Conservation (phyloP, 345 rosid species). For the Anastatica hierochuntica region DNA sequence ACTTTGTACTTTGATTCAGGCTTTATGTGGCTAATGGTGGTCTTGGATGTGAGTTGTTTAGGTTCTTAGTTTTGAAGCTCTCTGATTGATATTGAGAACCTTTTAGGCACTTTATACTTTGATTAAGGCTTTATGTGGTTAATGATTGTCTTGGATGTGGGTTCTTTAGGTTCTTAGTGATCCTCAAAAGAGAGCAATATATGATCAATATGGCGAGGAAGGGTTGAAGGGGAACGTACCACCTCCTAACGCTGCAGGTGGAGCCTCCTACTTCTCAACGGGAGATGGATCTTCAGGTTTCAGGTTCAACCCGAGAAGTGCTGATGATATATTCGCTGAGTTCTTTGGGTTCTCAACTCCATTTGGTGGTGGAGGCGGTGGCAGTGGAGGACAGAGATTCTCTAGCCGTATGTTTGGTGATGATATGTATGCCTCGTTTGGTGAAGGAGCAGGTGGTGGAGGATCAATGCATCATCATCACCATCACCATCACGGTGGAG, state of each 20-base stretch:
- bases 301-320: slow-evolving; percentile 54
- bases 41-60: too few relatives aligned
- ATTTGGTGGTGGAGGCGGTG: slow-evolving; percentile 34
- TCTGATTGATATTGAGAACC: too few relatives aligned
- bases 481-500: slow-evolving; percentile 20
- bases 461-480: slow-evolving; percentile 32
- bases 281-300: slow-evolving; percentile 60
- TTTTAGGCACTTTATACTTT: too few relatives aligned
- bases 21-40: too few relatives aligned
- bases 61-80: too few relatives aligned
- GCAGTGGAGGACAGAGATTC: slow-evolving; percentile 39
- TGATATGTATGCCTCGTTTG: slow-evolving; percentile 43
- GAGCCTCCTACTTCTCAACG: slow-evolving; percentile 62
- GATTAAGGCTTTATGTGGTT: too few relatives aligned
- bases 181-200: slow-evolving; percentile 63
- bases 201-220: slow-evolving; percentile 74
- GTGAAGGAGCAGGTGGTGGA: slow-evolving; percentile 37
- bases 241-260: slow-evolving; percentile 49
- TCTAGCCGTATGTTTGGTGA: slow-evolving; percentile 53
- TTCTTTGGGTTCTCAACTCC: slow-evolving; percentile 59
- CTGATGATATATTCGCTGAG: slow-evolving; percentile 62
- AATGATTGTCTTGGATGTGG: slow-evolving; percentile 2
- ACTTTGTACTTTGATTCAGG: too few relatives aligned
- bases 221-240: slow-evolving; percentile 71
- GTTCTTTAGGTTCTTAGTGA: slow-evolving; percentile 61